Base-by-base conservation (phyloP, 164 flowering plant species). In the Piper longum region DNA sequence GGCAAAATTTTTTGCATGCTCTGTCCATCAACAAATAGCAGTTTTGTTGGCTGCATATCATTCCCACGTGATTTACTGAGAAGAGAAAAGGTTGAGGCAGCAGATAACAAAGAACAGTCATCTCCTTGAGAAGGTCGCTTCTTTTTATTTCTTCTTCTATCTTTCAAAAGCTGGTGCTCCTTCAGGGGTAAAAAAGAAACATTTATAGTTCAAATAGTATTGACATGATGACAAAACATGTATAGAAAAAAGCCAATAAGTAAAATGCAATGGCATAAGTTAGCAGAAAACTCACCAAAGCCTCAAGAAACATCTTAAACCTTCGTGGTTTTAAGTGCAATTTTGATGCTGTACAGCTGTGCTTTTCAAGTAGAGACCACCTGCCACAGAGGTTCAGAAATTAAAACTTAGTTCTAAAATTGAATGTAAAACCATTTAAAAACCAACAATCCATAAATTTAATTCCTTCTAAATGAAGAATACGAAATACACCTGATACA, bases 311-410 rank as follows among this genome's bases (percentile, higher is more conserved):
- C 59, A 85, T 74, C 78, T 95, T 95, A 69, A 85, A 91, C 76
- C 96, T 81, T 51, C 99, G 79, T 16, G 99, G 99, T 77, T 95
- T 95, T 75, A 89, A 69, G 76, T 89, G 97, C 75, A 90, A 96
- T 70, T 87, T 90, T 70, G 99, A 88, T 55, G 99, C 91, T 39
- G 62, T 89, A 77, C 96, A 91, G 80, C 97, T 95, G 67, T 88
- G 82, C 71, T 95, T 90, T 75, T 95, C 99, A 75, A 95, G 77
- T 63, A 95, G 80, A 60, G 99, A 89, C 97, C 97, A 95, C 99
- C 99, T 95, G 72, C 54, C 70, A 60, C 36, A 60, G 43, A 60
- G 12, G 41, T n/a, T 26, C 11, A 57, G 8, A 6, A 57, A 57
- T 26, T 6, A 18, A n/a, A 18, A 18, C 26, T 18, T 57, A n/a